These are phyloP conservation scores for Ambrosia hybrid DNA, from an alignment of 140 eudicot species.

Conservation along the genomic window DNA sequence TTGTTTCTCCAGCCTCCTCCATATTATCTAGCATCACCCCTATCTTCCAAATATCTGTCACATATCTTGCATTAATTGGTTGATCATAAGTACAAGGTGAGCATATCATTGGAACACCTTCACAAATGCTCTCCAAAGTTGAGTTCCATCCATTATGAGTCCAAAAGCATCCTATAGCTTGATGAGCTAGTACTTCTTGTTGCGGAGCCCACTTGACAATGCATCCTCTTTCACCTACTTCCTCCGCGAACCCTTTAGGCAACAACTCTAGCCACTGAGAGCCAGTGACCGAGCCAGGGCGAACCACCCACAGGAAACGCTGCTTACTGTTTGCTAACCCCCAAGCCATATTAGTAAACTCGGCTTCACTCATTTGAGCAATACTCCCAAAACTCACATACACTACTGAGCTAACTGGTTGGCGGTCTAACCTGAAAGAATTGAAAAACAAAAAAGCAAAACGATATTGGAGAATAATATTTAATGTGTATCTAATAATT, in stretches of 20 bases:
- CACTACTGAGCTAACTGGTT: slow-evolving; percentile 25
- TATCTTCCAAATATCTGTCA: slow-evolving; percentile 49
- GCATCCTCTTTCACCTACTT: not conserved
- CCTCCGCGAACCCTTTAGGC: slow-evolving; percentile 42
- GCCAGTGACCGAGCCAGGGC: slow-evolving; percentile 47
- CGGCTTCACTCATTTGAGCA: slow-evolving; percentile 30
- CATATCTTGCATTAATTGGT: slow-evolving; percentile 11
- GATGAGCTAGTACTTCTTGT: slow-evolving; percentile 58
- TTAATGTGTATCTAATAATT: too few species aligned
- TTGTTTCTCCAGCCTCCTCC: slow-evolving; percentile 30
- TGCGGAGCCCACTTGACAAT: slow-evolving; percentile 36
- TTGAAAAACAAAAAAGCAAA: too few species aligned
- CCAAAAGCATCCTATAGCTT: slow-evolving; percentile 60
- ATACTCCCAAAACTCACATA: slow-evolving; percentile 57
- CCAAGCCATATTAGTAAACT: slow-evolving; percentile 48
- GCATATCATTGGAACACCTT: slow-evolving; percentile 79
- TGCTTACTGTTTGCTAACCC: slow-evolving; percentile 47
- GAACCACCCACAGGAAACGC: slow-evolving; percentile 63
- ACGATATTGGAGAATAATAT: too few species aligned
- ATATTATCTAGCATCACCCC: slow-evolving; percentile 40
- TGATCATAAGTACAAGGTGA: slow-evolving; percentile 53
- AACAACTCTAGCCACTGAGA: slow-evolving; percentile 43
- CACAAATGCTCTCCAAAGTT: slow-evolving; percentile 33
- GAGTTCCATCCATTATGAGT: slow-evolving; percentile 16
- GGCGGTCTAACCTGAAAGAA: slow-evolving; percentile 24